Evolutionary conservation across 768 basidiomycete species (phyloP).

Genomic region (Tremella fuciformis): DNA sequence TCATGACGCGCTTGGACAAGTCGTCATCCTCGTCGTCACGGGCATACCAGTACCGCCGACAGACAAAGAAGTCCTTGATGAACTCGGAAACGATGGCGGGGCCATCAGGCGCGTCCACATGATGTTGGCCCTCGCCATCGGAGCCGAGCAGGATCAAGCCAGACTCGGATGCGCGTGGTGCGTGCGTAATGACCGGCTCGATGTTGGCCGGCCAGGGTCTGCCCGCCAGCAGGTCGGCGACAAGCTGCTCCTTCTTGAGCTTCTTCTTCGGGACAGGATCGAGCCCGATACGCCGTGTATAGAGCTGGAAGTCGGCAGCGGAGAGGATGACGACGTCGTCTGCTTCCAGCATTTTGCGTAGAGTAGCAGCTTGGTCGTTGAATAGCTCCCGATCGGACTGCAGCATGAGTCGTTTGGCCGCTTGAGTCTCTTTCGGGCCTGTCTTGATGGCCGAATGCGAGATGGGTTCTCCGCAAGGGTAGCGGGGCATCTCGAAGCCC

Average conservation of each 20-base stretch:
- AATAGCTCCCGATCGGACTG: constrained; percentile 22
- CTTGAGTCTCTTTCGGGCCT: constrained; percentile 30
- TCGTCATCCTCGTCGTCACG: constrained; percentile 25
- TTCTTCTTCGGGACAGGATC: constrained; percentile 2
- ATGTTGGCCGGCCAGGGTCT: constrained; percentile 30
- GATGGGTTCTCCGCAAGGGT: constrained; percentile 5
- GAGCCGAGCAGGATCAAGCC: constrained; percentile 16
- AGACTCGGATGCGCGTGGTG: constrained; percentile 4
- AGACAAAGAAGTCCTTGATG: constrained; percentile 20
- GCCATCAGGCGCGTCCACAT: constrained; percentile 12
- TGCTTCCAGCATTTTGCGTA: constrained; percentile 34
- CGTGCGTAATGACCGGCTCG: constrained; percentile 38
- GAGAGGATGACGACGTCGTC: constrained; percentile 39
- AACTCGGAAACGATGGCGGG: constrained; percentile 22
- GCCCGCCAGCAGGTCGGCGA: constrained; percentile 30
- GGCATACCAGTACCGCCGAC: constrained; percentile 39
- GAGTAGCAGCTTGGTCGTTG: constrained; percentile 33
- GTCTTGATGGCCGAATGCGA: constrained; percentile 20
- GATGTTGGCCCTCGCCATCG: constrained; percentile 11
- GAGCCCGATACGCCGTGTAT: constrained; percentile 16
- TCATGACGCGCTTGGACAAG: constrained; percentile 24
- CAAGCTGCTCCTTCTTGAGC: constrained; percentile 18
- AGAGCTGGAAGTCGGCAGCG: constrained; percentile 44
- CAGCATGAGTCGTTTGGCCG: constrained; percentile 22
- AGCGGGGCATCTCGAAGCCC: constrained; percentile 1